These are phyloP conservation scores for Suillus lakei DNA, from an alignment of 768 basidiomycete species.

Conservation along the genomic window DNA sequence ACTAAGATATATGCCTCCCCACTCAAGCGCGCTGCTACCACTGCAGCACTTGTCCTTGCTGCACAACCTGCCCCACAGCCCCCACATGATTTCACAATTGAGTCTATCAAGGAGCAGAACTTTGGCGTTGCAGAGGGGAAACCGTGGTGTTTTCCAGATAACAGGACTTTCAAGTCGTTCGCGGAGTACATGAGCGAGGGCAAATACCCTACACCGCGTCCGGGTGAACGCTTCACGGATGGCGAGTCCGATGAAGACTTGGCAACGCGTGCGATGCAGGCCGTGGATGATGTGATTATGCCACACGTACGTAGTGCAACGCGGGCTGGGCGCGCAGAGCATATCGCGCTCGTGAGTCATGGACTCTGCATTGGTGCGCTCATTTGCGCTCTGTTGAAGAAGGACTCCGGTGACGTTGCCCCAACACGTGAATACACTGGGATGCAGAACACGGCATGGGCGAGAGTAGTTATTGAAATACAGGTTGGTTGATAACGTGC, in stretches of 20 bases:
- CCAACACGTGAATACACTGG: constrained; percentile 45
- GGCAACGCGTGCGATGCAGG: constrained; percentile 53
- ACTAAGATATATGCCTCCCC: constrained; percentile 68
- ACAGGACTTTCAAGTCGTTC: constrained; percentile 24
- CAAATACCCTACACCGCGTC: constrained; percentile 53
- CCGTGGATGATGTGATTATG: constrained; percentile 53
- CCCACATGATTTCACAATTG: constrained; percentile 43
- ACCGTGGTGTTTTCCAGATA: constrained; percentile 42
- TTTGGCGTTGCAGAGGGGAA: constrained; percentile 77
- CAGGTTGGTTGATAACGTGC: constrained; percentile 39
- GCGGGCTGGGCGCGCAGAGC: constrained; percentile 44
- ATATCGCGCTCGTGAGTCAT: constrained; percentile 76
- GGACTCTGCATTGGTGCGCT: constrained; percentile 71
- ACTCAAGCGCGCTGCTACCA: constrained; percentile 65
- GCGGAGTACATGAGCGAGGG: constrained; percentile 56
- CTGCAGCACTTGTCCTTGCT: constrained; percentile 59
- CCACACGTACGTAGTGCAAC: constrained; percentile 55
- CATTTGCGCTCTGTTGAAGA: constrained; percentile 53
- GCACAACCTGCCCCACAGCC: constrained; percentile 53
- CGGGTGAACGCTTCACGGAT: constrained; percentile 60
- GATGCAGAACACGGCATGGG: constrained; percentile 75
- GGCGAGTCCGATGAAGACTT: constrained; percentile 78
- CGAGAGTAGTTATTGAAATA: constrained; percentile 53
- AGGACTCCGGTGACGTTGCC: constrained; percentile 38
- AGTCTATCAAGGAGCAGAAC: constrained; percentile 64